Percentiles rank a stretch among this genome's conserved stretches.
These are phyloP conservation scores for Trichosporon sp. DNA, from an alignment of 1,284 basidiomycete species.

Conservation along the genomic window DNA sequence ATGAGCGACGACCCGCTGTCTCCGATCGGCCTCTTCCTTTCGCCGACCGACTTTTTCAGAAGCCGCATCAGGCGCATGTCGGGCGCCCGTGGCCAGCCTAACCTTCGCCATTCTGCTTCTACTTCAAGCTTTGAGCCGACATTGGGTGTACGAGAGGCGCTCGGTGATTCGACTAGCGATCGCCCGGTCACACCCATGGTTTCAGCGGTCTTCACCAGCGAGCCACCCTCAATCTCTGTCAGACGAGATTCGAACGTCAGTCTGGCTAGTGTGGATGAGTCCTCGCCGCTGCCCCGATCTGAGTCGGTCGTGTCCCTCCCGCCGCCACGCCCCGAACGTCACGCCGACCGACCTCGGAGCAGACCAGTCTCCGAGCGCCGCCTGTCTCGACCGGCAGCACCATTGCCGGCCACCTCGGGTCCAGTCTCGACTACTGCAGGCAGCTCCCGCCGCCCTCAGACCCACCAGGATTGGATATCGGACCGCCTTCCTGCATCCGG, in stretches of 20 bases:
- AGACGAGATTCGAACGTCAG: neutral
- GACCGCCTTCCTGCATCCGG: slow-evolving; percentile 6
- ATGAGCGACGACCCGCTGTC: slow-evolving; percentile 35
- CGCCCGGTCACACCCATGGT: neutral
- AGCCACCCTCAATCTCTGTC: neutral
- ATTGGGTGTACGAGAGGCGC: neutral
- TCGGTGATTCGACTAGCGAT: neutral
- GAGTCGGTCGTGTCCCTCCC: neutral
- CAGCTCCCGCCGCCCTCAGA: neutral
- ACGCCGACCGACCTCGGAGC: neutral
- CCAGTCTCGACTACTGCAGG: neutral
- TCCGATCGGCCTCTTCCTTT: neutral
- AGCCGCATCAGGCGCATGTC: neutral
- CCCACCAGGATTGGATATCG: slow-evolving; percentile 13
- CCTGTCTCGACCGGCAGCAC: neutral
- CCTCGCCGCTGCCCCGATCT: neutral
- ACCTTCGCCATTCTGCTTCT: neutral
- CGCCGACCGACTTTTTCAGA: neutral
- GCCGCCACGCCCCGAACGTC: neutral
- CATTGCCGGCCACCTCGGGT: neutral
- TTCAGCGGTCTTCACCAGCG: neutral
- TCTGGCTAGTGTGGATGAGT: neutral
- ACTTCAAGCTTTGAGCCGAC: neutral
- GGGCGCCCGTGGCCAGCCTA: neutral
- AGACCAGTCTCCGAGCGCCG: neutral